A percentile compares a stretch with the other conserved stretches of the same genome.
Evolutionary conservation across 1,139 yeast species (phyloP).

Genomic region (Dujonia santamariae): DNA sequence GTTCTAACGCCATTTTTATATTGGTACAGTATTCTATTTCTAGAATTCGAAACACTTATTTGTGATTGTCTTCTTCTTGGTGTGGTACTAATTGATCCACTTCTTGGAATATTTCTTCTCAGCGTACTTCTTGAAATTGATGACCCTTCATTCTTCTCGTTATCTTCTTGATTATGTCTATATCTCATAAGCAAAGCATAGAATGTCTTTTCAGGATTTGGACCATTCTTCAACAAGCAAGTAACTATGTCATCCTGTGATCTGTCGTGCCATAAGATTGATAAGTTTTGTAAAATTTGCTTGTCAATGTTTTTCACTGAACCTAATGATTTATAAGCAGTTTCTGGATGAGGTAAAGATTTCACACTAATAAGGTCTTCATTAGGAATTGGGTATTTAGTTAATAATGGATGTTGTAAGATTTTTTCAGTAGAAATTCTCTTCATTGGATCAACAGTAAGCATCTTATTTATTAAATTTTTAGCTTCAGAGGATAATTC

Average conservation of each 20-base stretch:
- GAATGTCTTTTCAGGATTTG: slow-evolving; percentile 72
- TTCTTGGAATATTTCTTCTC: slow-evolving; percentile 19
- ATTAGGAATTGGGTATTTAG: slow-evolving; percentile 55
- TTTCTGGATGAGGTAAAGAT: slow-evolving; percentile 62
- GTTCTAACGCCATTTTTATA: slow-evolving; percentile 25
- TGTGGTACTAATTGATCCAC: slow-evolving; percentile 24
- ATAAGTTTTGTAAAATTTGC: slow-evolving; percentile 63
- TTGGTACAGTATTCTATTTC: slow-evolving; percentile 57
- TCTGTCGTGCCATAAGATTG: slow-evolving; percentile 74
- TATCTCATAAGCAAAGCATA: slow-evolving; percentile 63
- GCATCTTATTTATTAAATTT: slow-evolving; percentile 68
- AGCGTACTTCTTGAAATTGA: slow-evolving; percentile 15
- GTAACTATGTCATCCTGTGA: slow-evolving; percentile 53
- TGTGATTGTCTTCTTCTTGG: slow-evolving; percentile 47
- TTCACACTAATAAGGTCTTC: slow-evolving; percentile 50
- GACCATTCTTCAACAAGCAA: slow-evolving; percentile 53
- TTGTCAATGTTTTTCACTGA: slow-evolving; percentile 52
- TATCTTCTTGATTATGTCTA: slow-evolving; percentile 42
- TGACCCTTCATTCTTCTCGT: slow-evolving; percentile 16
- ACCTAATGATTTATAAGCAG: slow-evolving; percentile 50
- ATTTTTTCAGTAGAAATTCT: slow-evolving; percentile 79
- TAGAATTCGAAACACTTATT: slow-evolving; percentile 53
- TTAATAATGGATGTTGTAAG: slow-evolving; percentile 70
- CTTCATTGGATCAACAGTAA: slow-evolving; percentile 73
- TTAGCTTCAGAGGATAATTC: slow-evolving; percentile 62